Conservation (phyloP, 257 asterid species). For the Solanum pimpinellifolium region DNA sequence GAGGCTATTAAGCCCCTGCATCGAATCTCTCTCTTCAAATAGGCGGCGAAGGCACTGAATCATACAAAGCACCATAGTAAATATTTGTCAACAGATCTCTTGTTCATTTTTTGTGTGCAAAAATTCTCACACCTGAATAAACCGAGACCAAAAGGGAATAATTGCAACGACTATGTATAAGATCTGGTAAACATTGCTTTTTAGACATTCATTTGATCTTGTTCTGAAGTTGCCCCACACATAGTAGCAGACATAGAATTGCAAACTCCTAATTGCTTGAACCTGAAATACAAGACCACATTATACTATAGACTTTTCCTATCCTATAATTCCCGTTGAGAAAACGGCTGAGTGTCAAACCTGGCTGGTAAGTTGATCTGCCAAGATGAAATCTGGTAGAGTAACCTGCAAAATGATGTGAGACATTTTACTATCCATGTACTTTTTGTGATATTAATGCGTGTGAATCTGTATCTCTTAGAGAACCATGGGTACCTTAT, state of each 20-base stretch:
- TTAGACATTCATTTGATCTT: constrained; percentile 27
- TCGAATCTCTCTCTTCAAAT: constrained; percentile 36
- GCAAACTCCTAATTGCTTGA: constrained; percentile 60
- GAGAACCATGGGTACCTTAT: constrained; percentile 37
- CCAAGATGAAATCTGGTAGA: constrained; percentile 73
- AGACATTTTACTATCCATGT: not conserved
- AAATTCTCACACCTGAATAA: constrained; percentile 41
- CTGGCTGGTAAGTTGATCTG: constrained; percentile 98
- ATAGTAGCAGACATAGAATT: constrained; percentile 58
- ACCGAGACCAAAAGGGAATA: constrained; percentile 56
- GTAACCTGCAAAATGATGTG: constrained; percentile 34
- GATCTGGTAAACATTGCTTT: constrained; percentile 6
- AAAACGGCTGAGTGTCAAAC: constrained; percentile 13
- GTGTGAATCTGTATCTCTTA: not conserved
- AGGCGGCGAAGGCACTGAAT: constrained; percentile 58
- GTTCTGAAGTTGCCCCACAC: constrained; percentile 51
- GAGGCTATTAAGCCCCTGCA: constrained; percentile 44
- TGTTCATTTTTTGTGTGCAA: not conserved
- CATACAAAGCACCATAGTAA: not conserved
- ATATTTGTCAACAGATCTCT: not conserved
- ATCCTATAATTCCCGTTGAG: not conserved
- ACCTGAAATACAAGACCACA: constrained; percentile 33
- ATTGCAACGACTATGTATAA: constrained; percentile 41
- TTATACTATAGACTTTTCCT: not conserved
- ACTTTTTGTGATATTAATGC: not conserved